Base-by-base conservation (phyloP, 2,329 filamentous ascomycete species). In the Remersonia thermophila region DNA sequence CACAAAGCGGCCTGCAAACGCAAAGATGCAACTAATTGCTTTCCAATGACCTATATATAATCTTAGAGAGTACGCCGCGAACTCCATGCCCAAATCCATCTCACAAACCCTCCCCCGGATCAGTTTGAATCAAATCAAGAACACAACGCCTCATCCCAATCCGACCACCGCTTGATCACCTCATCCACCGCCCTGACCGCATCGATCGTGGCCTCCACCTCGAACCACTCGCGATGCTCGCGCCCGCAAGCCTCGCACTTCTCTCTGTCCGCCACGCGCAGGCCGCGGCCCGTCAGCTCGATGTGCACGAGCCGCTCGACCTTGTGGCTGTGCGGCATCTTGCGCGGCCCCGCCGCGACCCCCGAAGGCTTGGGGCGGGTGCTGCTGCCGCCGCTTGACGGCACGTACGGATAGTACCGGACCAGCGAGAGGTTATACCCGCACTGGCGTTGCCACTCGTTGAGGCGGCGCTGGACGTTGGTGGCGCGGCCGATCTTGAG, bases 201-300 rank as follows among this genome's bases (percentile, higher is more conserved):
- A 18, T 78, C 69, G 45, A 77, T 71, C 15, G 66, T 78, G 0
- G 83, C 83, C 43, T 83, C 76, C 1, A 95, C 77, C 60, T 93
- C 83, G 55, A 98, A 98, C 89, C 89, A 98, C 61, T 98, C 91
- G 35, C 80, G 67, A 57, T 98, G 91, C 49, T 85, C 79, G 51
- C 77, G 78, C 2, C 86, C 86, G 53, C 91, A 98, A 1, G 76
- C 71, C 4, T 67, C 66, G 51, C 91, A 98, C 35, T 72, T 71
- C 13, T 59, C 63, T 32, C 60, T 57, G 55, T 76, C 59, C 37
- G 61, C 58, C 49, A 68, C 54, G 41, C 73, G 61, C 42, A 76
- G 44, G 2, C 72, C 62, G 67, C 76, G 40, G 61, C 77, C 57
- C 57, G 67, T 67, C n/a, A 96, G 69, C 60, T 98, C 91, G 11